Evolutionary conservation across 768 basidiomycete species (phyloP), one percentile per base, ranked within the genome.

Genomic region (Rhizopogon vulgaris): DNA sequence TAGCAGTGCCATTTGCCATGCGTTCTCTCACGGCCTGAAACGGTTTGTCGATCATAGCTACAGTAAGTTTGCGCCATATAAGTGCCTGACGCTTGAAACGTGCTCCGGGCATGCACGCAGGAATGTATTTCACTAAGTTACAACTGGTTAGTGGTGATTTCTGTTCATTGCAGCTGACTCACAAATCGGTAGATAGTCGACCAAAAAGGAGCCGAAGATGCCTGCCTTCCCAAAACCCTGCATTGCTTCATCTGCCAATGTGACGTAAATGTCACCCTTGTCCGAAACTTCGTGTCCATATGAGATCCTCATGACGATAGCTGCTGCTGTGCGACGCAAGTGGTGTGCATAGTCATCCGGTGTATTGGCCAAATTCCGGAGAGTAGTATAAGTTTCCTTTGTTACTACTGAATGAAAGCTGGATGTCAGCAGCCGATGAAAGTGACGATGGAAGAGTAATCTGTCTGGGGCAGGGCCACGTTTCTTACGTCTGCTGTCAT

Each of bases 41-140:
- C 66, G 67, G 54, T 59, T 58, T 36, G 59, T 63, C 46, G 67
- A 64, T 51, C 70, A 71, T 55, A 60, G 56, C 52, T 59, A 56
- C 63, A 9, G 67, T 58, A 14, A 54, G 52, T 41, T 58, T 58
- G 28, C 66, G 65, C 77, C 77, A 80, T 25, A 47, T 58, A 12
- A 66, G 60, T 27, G 78, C 82, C 5, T 75, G 66, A 24, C 73
- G 70, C 53, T 76, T 76, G 68, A 78, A 82, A 0, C 56, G 63
- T 6, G 73, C 72, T 11, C 77, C 76, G 6, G 80, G 80, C 28
- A 82, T 59, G 61, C 66, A 80, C 3, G 70, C 63, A 3, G 80
- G 80, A n/a, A 80, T 52, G 46, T 75, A 73, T 27, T 77, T 76
- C 18, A 80, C 69, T 65, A 32, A 10, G 38, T 8, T 18, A 22